Evolutionary conservation across 768 basidiomycete species (phyloP), one percentile per base, ranked within the genome.

Genomic region (Cystobasidium tubakii): DNA sequence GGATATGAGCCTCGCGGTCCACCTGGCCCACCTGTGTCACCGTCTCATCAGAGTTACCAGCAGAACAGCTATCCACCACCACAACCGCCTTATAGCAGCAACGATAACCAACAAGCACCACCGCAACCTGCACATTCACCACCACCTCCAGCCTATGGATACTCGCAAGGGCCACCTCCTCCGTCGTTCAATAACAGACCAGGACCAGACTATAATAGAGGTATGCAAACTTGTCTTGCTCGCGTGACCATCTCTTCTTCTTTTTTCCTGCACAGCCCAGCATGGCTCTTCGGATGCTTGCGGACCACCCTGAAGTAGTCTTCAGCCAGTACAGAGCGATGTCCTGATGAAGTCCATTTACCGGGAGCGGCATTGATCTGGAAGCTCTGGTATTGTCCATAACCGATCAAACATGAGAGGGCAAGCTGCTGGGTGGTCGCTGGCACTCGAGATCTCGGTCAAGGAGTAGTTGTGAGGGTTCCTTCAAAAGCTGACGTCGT

Each of bases 11-110:
- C 31, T 50, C 46, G 46, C 21, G 57, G 57, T 31, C 34, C 29
- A 19, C 15, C 63, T 27, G 33, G 33, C 43, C 39, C 63, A 27
- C 63, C 63, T 25, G 17, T 27, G 29, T 33, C 31, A 31, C 33
- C 31, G 34, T 13, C 23, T 9, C 44, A 54, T 15, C 27, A 53
- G 27, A 44, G 34, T 42, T 29, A 67, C n/a, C 6, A 31, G 3
- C 66, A 67, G 66, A 27, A 36, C 44, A 50, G 53, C 50, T 65
- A 65, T 23, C 63, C 63, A 42, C 63, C 63, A 9, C 42, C 29
- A 23, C 63, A 9, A n/a, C 63, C 25, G 15, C 17, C 23, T 31
- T 3, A 17, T 10, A 12, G 25, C 21, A 50, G 4, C 46, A 50
- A 50, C 46, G 21, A 50, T 50, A n/a, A 50, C n/a, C 21, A 50